Evolutionary conservation across 148 eudicot genomes (phyloP), one percentile per base, ranked within the genome.

Genomic region (Cornus kousa): DNA sequence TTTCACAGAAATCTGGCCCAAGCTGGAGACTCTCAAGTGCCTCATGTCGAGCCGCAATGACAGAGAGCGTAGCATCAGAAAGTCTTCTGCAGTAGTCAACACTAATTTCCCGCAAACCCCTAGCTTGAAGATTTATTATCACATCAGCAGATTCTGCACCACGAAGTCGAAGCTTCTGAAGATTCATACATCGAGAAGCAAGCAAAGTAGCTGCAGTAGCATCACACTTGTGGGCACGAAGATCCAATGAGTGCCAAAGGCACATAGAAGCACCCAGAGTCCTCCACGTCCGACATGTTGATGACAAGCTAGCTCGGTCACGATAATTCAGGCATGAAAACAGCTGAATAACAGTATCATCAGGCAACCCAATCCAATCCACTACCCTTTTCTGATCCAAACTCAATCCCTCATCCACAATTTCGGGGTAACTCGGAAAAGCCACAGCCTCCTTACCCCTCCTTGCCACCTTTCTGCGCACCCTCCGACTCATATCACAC

Each of bases 1-100:
- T 84, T 82, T 93, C 98, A 64, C 94, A 92, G 50, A 90, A 90
- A 83, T 93, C 99, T 6, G 99, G 98, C 62, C 97, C 99, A 22
- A 96, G 86, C 50, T 88, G 89, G 67, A 95, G 87, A 72, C 88
- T 78, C 83, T 96, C 92, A 2, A 96, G 89, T 32, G 75, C 46
- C 82, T 93, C 97, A 35, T 95, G 99, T 33, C 97, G 84, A 46
- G 97, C 95, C 2, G 86, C 97, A 53, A 96, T 90, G 33, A 93
- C 89, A 5, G 97, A 90, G 14, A 96, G 84, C 35, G 94, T 88
- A 1, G 95, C 91, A 85, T 96, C 99, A 0, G 87, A 84, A 8
- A 96, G 89, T 77, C 90, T 89, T 81, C 97, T 72, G 82, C 97
- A 96, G 74, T 83, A 86, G 74, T 96, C 99, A 9, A 94, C 99